phyloP scores from a whole-genome alignment of 2,329 filamentous ascomycete species.

The Alternaria brassicicola region DNA sequence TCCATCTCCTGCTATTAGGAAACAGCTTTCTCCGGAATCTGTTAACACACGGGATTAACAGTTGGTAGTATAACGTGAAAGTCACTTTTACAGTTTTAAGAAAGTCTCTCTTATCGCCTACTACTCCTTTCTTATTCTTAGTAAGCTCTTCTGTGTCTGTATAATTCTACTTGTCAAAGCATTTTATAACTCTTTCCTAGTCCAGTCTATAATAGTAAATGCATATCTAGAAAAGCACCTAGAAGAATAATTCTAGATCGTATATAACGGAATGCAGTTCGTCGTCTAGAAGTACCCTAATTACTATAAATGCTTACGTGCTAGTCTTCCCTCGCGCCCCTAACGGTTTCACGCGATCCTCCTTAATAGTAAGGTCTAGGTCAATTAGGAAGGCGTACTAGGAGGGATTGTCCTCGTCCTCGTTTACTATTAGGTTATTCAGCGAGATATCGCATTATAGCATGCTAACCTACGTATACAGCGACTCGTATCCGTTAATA shows the following conservation, averaged over 20 bases:
- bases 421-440: constrained; percentile 57
- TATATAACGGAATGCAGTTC: constrained; percentile 57
- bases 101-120: constrained; percentile 8
- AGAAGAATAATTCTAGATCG: constrained; percentile 59
- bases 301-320: constrained; percentile 56
- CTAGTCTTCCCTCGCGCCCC: constrained; percentile 53
- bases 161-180: constrained; percentile 47
- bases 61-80: constrained; percentile 2
- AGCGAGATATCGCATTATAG: constrained; percentile 55
- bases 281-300: constrained; percentile 49
- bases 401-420: constrained; percentile 50
- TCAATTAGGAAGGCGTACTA: constrained; percentile 53
- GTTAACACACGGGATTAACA: constrained; percentile 47
- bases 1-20: constrained; percentile 30
- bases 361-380: constrained; percentile 48
- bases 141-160: constrained; percentile 1
- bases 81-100: constrained; percentile 5
- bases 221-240: constrained; percentile 56
- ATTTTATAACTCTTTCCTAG: constrained; percentile 16
- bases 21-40: constrained; percentile 47
- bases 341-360: constrained; percentile 42
- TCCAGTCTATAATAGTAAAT: constrained; percentile 50
- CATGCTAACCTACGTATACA: constrained; percentile 34
- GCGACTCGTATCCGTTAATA: constrained; percentile 47
- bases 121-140: background rate